Evolutionary conservation across 2,329 filamentous ascomycete genomes (phyloP), one percentile per base, ranked within the genome.

Genomic region (Alternaria gaisen): DNA sequence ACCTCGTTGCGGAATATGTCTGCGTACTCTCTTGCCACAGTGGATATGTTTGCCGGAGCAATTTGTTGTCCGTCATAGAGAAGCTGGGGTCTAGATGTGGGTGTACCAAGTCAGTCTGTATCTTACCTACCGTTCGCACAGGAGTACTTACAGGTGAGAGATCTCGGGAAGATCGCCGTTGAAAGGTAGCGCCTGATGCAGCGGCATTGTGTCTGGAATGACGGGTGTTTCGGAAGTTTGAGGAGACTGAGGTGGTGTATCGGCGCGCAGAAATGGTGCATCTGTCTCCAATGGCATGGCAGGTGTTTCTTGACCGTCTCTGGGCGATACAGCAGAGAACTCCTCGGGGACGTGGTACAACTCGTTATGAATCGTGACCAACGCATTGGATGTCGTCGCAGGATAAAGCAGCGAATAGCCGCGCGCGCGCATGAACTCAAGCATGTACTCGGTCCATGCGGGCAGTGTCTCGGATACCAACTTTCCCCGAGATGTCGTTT

Each of bases 381-480:
- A 80, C 5, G 86, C 82, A 69, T 82, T 40, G 74, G 85, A 64
- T 3, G 69, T 69, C 6, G 74, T 83, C 38, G 88, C 87, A 0
- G 94, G 94, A 72, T 97, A 97, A 1, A 97, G 79, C 54, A 92
- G 88, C 68, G 86, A 88, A 79, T 96, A 97, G 12, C 91, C 92
- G 28, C 91, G 86, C 4, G 88, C 86, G 12, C 90, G 87, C 64
- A 91, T 90, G 16, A 97, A 84, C 72, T 92, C 90, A 38, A 95
- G 83, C 58, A 91, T 83, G 67, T 93, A 89, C 77, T 96, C 91
- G 57, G 93, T 83, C 89, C 92, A 95, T 0, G 91, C 85, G 0
- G 93, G 92, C 53, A 89, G 87, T 11, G 83, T 86, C 64, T 88
- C 88, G 50, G 88, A 88, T n/a, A 93, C 83, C 11, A 84, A 65